Base-by-base conservation (phyloP, 768 basidiomycete genomes). In the Fistulinella prunicolor region DNA sequence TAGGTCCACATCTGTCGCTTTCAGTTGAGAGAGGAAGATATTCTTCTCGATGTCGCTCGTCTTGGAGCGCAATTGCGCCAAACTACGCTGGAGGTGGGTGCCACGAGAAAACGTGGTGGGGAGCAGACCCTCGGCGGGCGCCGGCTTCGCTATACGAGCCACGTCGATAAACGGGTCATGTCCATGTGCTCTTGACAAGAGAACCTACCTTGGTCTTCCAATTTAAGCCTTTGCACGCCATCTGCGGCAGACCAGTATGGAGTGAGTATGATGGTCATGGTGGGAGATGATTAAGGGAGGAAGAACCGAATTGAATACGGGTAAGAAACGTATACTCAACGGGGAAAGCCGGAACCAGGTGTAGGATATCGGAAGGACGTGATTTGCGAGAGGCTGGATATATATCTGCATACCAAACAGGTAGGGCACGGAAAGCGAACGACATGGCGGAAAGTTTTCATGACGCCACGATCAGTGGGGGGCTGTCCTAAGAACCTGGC, bases 31-130 rank as follows among this genome's bases (percentile, higher is more conserved):
- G 23, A 95, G 80, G 63, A 84, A 94, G 61, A 91, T 88, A 70
- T 95, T 86, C 71, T 90, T 88, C 62, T 93, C 89, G 35, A 94
- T 80, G 48, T 68, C 62, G 64, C 79, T 81, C 63, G 82, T 78
- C 66, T 90, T 90, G 16, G 85, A 84, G 42, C 83, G 83, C 9
- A 91, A 69, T 65, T 91, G 89, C n/a, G 65, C 67, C 47, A 89
- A 67, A 60, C 80, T 81, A 43, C 89, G 83, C 19, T 73, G 48
- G 29, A 70, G 63, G 57, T 89, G 88, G 22, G 81, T 58, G 6
- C 67, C 56, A 2, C 70, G 68, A 37, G 82, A 72, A 41, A 85
- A 72, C 5, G 72, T 75, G 3, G 83, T 80, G 23, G 89, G 89
- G 2, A 77, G 64, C 28, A 83, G 67, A 19, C 89, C 88, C 40